phyloP scores from a whole-genome alignment of 768 basidiomycete species.

The Cyclocybe aegerita region DNA sequence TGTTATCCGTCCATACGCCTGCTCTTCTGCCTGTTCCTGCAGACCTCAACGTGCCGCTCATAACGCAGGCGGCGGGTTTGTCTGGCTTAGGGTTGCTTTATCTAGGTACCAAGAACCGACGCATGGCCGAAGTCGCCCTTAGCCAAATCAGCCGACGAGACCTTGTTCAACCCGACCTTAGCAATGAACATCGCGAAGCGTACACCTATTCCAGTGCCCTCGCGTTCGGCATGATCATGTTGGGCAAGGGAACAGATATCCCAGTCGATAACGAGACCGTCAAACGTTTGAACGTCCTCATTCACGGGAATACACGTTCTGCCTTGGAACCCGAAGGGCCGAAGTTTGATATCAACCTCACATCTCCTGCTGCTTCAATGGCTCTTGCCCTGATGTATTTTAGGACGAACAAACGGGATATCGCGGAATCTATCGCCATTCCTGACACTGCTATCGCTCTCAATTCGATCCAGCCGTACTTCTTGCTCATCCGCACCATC shows the following conservation, averaged over 20 bases:
- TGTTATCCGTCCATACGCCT: slow-evolving; percentile 90
- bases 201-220: slow-evolving; percentile 89
- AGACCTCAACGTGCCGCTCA: slow-evolving; percentile 86
- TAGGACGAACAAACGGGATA: slow-evolving; percentile 77
- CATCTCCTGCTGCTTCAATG: slow-evolving; percentile 88
- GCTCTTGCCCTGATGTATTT: slow-evolving; percentile 94
- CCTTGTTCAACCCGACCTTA: slow-evolving; percentile 78
- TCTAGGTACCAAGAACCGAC: slow-evolving; percentile 81
- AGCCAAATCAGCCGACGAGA: slow-evolving; percentile 79
- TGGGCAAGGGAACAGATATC: slow-evolving; percentile 78
- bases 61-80: slow-evolving; percentile 88
- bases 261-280: slow-evolving; percentile 77
- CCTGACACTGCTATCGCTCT: slow-evolving; percentile 80
- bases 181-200: slow-evolving; percentile 87
- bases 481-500: slow-evolving; percentile 80
- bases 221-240: slow-evolving; percentile 95
- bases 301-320: slow-evolving; percentile 66
- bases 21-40: slow-evolving; percentile 88
- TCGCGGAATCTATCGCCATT: slow-evolving; percentile 82
- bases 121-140: slow-evolving; percentile 92
- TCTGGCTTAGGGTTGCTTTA: slow-evolving; percentile 88
- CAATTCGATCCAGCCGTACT: slow-evolving; percentile 85
- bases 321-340: slow-evolving; percentile 34
- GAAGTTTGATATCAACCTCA: slow-evolving; percentile 81
- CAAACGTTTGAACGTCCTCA: slow-evolving; percentile 65